A percentile compares a stretch with the other conserved stretches of the same genome.
Evolutionary conservation across 441 rosid genomes (phyloP).

Genomic region (Metrosideros polymorpha): DNA sequence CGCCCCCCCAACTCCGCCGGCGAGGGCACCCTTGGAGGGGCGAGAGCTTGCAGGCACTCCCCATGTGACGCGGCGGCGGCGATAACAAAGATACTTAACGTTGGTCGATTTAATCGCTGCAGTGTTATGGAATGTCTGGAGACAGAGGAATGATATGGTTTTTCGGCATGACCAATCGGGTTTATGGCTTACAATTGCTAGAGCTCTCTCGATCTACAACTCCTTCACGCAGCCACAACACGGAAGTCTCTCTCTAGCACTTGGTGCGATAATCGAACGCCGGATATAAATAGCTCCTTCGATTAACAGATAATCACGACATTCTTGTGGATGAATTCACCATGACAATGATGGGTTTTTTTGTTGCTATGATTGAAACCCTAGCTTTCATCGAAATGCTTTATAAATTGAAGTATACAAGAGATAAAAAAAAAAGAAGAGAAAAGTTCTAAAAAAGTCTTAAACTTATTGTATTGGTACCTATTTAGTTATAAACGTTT

Average conservation of each 20-base stretch:
- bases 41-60: neutral
- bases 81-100: neutral
- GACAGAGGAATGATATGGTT: neutral
- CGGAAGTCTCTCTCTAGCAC: neutral
- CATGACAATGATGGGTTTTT: neutral
- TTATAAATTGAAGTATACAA: neutral
- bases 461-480: too few species aligned
- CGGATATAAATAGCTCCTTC: accelerated
- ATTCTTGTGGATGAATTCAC: neutral
- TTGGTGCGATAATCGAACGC: neutral
- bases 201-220: neutral
- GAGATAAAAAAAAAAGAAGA: neutral
- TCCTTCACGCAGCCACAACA: neutral
- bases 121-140: neutral
- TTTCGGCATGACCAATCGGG: neutral
- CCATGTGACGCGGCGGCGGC: neutral
- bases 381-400: neutral
- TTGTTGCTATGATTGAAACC: neutral
- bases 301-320: neutral
- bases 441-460: too few species aligned
- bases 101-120: neutral
- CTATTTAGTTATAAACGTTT: too few species aligned
- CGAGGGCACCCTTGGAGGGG: neutral
- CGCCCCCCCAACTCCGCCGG: neutral
- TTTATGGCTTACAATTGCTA: neutral